phyloP scores from a whole-genome alignment of 2,329 filamentous ascomycete species.

The Nemania sp. region DNA sequence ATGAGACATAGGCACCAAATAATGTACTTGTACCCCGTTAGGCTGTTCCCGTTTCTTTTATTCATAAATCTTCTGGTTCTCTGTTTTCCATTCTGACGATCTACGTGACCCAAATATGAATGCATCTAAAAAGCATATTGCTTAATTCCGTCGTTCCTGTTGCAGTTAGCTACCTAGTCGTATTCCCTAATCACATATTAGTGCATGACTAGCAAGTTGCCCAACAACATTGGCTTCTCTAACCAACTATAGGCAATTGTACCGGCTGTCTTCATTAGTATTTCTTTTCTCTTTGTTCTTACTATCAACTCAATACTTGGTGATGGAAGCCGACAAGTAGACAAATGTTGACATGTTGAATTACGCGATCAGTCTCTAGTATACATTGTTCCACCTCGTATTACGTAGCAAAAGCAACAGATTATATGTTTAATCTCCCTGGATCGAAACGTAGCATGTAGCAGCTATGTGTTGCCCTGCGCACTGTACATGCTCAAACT shows the following conservation, averaged over 20 bases:
- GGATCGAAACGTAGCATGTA: conserved; percentile 33
- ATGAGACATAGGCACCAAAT: neutral
- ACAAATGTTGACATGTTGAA: neutral
- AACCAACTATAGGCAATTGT: too few relatives aligned
- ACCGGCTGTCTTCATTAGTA: too few relatives aligned
- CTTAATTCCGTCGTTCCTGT: too few relatives aligned
- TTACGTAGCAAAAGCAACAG: conserved; percentile 40
- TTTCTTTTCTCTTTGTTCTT: neutral
- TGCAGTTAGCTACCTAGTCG: too few relatives aligned
- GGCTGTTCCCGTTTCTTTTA: too few relatives aligned
- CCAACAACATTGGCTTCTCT: too few relatives aligned
- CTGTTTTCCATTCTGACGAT: too few relatives aligned
- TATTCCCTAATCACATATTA: too few relatives aligned
- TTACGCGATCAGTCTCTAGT: conserved; percentile 29
- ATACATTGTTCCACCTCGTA: conserved; percentile 33
- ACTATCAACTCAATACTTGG: neutral
- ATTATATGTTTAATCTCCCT: conserved; percentile 33
- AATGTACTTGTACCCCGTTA: neutral
- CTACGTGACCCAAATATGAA: too few relatives aligned
- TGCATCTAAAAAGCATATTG: neutral
- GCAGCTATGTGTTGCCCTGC: conserved; percentile 34
- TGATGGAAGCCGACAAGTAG: neutral
- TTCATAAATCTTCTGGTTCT: too few relatives aligned
- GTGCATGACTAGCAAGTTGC: too few relatives aligned
- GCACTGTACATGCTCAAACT: conserved; percentile 38